Base-by-base conservation (phyloP, 2,329 filamentous ascomycete species). In the Penicillium paneum region DNA sequence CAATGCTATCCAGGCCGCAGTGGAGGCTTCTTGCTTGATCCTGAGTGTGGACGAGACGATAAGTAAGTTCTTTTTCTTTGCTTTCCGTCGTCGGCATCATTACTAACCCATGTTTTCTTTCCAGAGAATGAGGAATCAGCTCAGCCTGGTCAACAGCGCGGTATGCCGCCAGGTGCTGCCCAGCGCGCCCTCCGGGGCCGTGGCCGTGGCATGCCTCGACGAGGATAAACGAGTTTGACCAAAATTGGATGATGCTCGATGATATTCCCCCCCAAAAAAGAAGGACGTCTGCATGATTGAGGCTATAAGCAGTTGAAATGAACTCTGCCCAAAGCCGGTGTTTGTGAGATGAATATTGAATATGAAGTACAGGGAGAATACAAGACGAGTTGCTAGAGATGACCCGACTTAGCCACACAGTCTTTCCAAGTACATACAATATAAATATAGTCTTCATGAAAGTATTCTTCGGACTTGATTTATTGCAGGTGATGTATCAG, bases 11-110 rank as follows among this genome's bases (percentile, higher is more conserved):
- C 91, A 96, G 79, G 93, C 94, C 19, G 94, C 94, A 48, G 92
- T 92, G 31, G 94, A 99, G 78, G 94, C 94, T 21, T 89, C 89
- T 64, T 99, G 94, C 78, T 78, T 99, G 78, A 97, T 99, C 64
- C 78, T 99, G 67, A 89, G 91, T 66, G 94, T 99, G 53, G 94
- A 99, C 71, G 94, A 99, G 84, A 99, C 94, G 32, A 97, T 99
- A 77, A 91, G 87, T 83, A 78, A 66, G 79, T 71, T 52, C 10
- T 26, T n/a, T 15, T 26, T 32, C 40, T 28, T 21, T 39, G 10
- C 6, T 24, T 32, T 17, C 43, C 19, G 34, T 15, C 43, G 17
- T 44, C 12, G 5, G 24, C 4, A 26, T 53, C 50, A 41, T 54
- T 24, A 48, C 60, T 69, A 61, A 69, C 51, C 17, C 26, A 46